Base-by-base conservation (phyloP, 805 yeast species). In the Candida piceae region DNA sequence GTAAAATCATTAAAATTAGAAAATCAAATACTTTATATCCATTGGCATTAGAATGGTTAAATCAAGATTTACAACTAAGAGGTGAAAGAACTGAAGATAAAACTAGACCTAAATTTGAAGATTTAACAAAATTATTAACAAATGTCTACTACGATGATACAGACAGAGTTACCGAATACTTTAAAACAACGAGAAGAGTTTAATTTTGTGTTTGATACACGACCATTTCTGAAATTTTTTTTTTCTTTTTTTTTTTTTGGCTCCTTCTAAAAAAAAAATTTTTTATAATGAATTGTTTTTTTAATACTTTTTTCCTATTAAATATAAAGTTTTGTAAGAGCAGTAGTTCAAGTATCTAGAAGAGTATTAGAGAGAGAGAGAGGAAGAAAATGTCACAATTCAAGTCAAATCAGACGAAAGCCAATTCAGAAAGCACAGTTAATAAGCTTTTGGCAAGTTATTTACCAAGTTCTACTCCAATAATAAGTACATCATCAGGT, bases 1-100 rank as follows among this genome's bases (percentile, higher is more conserved):
- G 37, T 9, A 20, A 29, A 11, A 40, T 40, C 10, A 57, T 74
- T 27, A 53, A 47, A 25, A 63, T 78, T 10, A 58, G 66, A 10
- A 58, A 66, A 18, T 66, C 72, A 4, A 66, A 72, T 31, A 73
- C 82, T 29, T 60, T 84, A 25, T 87, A 84, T 55, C 94, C 94
- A 4, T 58, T 84, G 35, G 89, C 88, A 0, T 59, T 81, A 40
- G 62, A 69, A 26, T 84, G 94, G 94, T 62, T 84, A 17, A 48
- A 61, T 17, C 57, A 62, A 2, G 86, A 80, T 49, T 67, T 72
- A 46, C 58, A 51, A 35, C 62, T 57, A 42, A 66, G 85, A 41
- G 90, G 84, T 19, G 66, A 65, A 20, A 65, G 80, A 43, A 72
- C 63, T 6, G 76, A 73, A 16, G 67, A 53, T 51, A 63, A 57